These are phyloP conservation scores for Suhomyces choctaworum DNA, from an alignment of 1,139 yeast genomes.

Conservation along the genomic window DNA sequence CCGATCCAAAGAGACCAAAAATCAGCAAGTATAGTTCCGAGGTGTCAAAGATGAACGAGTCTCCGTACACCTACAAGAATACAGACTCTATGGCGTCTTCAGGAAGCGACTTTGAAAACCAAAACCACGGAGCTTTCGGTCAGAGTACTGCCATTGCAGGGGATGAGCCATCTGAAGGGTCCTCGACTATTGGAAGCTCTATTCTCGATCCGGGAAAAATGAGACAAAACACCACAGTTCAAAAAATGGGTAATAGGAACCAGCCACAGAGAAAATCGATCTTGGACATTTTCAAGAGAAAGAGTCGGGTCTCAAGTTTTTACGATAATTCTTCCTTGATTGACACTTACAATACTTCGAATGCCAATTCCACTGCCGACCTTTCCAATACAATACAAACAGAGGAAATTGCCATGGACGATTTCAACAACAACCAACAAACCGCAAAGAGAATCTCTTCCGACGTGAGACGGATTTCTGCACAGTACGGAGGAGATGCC, in stretches of 20 bases:
- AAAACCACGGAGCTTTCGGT: slow-evolving; percentile 8
- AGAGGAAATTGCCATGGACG: slow-evolving; percentile 54
- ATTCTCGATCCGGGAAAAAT: slow-evolving; percentile 6
- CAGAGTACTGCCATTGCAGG: slow-evolving; percentile 9
- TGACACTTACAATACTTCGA: slow-evolving; percentile 27
- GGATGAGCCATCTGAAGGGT: background rate
- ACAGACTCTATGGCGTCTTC: slow-evolving; percentile 13
- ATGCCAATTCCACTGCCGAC: slow-evolving; percentile 12
- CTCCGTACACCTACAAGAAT: slow-evolving; percentile 10
- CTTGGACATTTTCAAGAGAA: slow-evolving; percentile 29
- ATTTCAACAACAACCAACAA: slow-evolving; percentile 32
- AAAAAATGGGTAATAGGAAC: slow-evolving; percentile 1
- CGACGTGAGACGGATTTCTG: slow-evolving; percentile 22
- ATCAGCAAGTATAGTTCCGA: slow-evolving; percentile 29
- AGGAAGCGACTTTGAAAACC: slow-evolving; percentile 19
- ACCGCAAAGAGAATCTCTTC: slow-evolving; percentile 27
- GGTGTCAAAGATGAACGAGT: slow-evolving; percentile 5
- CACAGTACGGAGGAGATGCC: slow-evolving; percentile 8
- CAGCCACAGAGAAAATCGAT: slow-evolving; percentile 24
- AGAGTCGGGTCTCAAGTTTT: slow-evolving; percentile 25
- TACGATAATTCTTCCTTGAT: slow-evolving; percentile 35
- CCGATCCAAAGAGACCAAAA: slow-evolving; percentile 51
- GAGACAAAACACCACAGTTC: slow-evolving; percentile 1
- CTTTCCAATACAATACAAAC: slow-evolving; percentile 29
- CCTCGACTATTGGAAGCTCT: background rate